Base-by-base conservation (phyloP, 2,329 filamentous ascomycete genomes). In the Trichophyton benhamiae region DNA sequence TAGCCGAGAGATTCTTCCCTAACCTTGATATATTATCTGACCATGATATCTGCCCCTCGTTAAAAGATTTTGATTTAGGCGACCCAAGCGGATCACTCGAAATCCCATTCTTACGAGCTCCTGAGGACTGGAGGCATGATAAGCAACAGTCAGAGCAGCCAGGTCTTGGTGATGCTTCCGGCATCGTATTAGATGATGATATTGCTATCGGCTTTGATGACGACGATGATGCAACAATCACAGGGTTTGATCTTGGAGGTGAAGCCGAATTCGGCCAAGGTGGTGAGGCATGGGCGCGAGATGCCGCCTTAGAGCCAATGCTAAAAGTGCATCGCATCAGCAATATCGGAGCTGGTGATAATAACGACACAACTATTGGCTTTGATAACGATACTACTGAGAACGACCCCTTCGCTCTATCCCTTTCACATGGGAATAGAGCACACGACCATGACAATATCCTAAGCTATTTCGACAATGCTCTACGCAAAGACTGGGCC, bases 381-480 rank as follows among this genome's bases (percentile, higher is more conserved):
- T 60, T 63, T 36, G 60, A 63, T 36, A 61, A 58, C 8, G 60
- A 63, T 36, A 61, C 49, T 7, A 79, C 76, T 7, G 79, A 77
- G 4, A 86, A 85, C 42, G 85, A 85, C 61, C 83, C 89, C 65
- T 96, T 90, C 70, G 81, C 87, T 25, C 83, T 96, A 13, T 88
- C 88, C n/a, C 84, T 96, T 77, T 83, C 83, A 46, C 87, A 87
- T 67, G 80, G 83, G 59, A 84, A 84, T 60, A 80, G 81, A 58
- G 89, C 89, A 63, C 76, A 75, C 49, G 79, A 87, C 72, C 91
- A 96, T 71, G 90, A 97, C 67, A 92, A 96, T 68, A 96, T 99
- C 62, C 81, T 99, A n/a, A 88, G 89, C 70, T 99, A 97, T 77
- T 99, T 99, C 71, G 94, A 99, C 72, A 90, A 96, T 70, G 91